Evolutionary conservation across 1,284 basidiomycete genomes (phyloP).

Genomic region (Bjerkandera adusta): DNA sequence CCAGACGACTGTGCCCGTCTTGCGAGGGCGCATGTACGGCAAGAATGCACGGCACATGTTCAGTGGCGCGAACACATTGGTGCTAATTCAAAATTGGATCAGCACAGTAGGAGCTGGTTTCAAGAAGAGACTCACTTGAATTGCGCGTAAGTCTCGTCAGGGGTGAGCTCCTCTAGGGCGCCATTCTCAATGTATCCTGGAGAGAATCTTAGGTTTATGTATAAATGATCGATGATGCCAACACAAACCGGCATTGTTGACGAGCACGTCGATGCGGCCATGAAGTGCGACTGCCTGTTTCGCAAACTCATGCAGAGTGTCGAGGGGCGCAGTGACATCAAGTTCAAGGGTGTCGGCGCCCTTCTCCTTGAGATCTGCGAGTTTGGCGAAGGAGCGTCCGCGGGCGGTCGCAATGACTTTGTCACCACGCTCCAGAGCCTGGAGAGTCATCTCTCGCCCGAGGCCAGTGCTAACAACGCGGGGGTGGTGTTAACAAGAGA

Average conservation of each 20-base stretch:
- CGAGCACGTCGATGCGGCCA: slow-evolving; percentile 44
- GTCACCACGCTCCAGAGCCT: slow-evolving; percentile 28
- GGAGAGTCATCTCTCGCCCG: slow-evolving; percentile 30
- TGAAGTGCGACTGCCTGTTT: slow-evolving; percentile 32
- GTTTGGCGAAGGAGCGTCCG: slow-evolving; percentile 21
- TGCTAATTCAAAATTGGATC: slow-evolving; percentile 20
- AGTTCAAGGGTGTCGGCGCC: slow-evolving; percentile 30
- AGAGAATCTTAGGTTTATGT: neutral
- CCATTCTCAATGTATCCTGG: slow-evolving; percentile 18
- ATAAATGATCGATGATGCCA: neutral
- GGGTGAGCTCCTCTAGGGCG: slow-evolving; percentile 19
- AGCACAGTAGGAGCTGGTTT: neutral
- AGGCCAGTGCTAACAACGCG: slow-evolving; percentile 28
- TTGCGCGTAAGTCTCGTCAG: slow-evolving; percentile 29
- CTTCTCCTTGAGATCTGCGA: slow-evolving; percentile 24
- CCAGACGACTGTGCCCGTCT: slow-evolving; percentile 34
- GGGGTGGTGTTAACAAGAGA: neutral
- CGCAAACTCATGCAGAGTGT: slow-evolving; percentile 34
- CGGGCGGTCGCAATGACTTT: slow-evolving; percentile 32
- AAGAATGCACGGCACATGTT: slow-evolving; percentile 39
- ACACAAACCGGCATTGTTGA: slow-evolving; percentile 45
- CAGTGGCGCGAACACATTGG: slow-evolving; percentile 37
- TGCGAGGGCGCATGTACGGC: slow-evolving; percentile 35
- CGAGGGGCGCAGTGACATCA: slow-evolving; percentile 29
- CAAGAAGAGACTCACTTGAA: slow-evolving; percentile 28